Conservation (phyloP, 345 rosid species). For the Angophora floribunda region DNA sequence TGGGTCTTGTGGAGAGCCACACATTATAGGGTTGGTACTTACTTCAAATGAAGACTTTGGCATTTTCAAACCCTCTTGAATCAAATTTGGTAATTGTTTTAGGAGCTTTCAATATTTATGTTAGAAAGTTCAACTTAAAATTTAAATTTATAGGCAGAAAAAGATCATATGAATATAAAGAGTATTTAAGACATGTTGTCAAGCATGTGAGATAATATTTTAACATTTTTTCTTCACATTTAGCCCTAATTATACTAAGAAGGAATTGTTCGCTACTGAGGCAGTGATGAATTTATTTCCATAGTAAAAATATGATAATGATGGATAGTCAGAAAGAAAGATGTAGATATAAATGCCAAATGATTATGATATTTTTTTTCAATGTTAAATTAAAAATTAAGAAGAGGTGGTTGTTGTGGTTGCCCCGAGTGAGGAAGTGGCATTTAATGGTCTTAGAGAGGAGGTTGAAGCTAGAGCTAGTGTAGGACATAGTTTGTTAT, state of each 20-base stretch:
- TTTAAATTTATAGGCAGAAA: too few species aligned
- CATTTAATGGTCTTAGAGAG: conserved; percentile 20
- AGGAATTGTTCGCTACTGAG: not conserved
- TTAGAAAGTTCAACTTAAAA: too few species aligned
- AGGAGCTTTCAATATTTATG: not conserved
- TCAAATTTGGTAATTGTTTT: not conserved
- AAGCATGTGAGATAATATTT: too few species aligned
- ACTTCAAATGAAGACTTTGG: not conserved
- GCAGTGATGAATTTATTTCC: not conserved
- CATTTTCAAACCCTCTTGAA: not conserved
- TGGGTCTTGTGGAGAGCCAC: not conserved
- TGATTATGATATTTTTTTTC: not conserved
- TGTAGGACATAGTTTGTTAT: not conserved
- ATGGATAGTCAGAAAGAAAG: not conserved
- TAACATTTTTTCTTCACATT: not conserved
- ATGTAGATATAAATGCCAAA: not conserved
- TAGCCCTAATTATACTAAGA: not conserved
- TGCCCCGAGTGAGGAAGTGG: not conserved
- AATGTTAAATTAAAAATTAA: not conserved
- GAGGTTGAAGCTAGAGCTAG: conserved; percentile 42
- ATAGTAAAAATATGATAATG: not conserved
- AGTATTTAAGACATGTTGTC: too few species aligned
- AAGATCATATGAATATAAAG: too few species aligned
- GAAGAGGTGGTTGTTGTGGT: not conserved
- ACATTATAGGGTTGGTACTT: not conserved